Evolutionary conservation across 192 early-diverging fungal species (phyloP).

Genomic region (Funneliformis geosporum): DNA sequence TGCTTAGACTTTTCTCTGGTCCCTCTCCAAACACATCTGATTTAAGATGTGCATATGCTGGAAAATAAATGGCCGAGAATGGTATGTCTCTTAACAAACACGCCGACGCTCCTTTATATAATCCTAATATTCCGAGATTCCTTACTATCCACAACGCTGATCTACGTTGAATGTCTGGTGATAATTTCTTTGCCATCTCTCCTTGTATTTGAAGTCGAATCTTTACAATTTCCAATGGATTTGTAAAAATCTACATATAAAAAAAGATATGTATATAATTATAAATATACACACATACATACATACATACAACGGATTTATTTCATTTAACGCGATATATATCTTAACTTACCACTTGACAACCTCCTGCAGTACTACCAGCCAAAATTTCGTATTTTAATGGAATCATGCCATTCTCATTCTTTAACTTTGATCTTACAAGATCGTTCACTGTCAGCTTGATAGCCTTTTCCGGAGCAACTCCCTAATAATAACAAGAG

Average conservation of each 20-base stretch:
- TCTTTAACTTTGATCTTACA: slow-evolving; percentile 67
- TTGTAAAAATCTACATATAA: slow-evolving; percentile 73
- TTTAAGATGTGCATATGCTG: slow-evolving; percentile 96
- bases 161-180: slow-evolving; percentile 51
- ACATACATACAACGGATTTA: neutral
- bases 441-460: slow-evolving; percentile 97
- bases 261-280: neutral
- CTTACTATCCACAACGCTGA: slow-evolving; percentile 87
- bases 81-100: slow-evolving; percentile 95
- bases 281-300: neutral
- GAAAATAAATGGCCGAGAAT: slow-evolving; percentile 97
- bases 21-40: slow-evolving; percentile 89
- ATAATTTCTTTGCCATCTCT: slow-evolving; percentile 62
- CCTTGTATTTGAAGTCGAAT: slow-evolving; percentile 93
- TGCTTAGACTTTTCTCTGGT: slow-evolving; percentile 67
- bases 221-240: slow-evolving; percentile 98
- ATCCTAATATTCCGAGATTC: slow-evolving; percentile 85
- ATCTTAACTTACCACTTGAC: slow-evolving; percentile 61
- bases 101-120: slow-evolving; percentile 92
- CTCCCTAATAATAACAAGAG: slow-evolving; percentile 52
- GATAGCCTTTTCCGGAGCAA: slow-evolving; percentile 98
- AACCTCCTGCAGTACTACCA: slow-evolving; percentile 84
- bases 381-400: slow-evolving; percentile 82
- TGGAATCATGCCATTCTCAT: slow-evolving; percentile 73
- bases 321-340: neutral